These are phyloP conservation scores for Cadophora sp. DNA, from an alignment of 2,329 filamentous ascomycete species.

Conservation along the genomic window DNA sequence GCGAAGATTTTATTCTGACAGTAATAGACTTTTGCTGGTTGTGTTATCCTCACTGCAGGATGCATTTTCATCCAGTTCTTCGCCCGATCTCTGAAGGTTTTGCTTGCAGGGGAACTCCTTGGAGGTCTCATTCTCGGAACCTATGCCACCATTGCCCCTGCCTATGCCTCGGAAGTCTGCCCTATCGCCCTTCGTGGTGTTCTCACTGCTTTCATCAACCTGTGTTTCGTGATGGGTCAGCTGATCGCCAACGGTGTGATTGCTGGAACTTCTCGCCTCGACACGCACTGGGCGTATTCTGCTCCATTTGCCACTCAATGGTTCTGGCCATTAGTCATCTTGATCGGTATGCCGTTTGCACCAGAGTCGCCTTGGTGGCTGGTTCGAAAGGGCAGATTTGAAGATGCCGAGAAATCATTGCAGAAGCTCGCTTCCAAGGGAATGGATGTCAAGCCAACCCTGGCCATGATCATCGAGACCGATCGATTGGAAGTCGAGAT, in stretches of 20 bases:
- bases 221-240: constrained; percentile 60
- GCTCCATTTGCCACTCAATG: constrained; percentile 59
- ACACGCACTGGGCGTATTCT: constrained; percentile 62
- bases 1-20: background rate
- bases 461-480: constrained; percentile 30
- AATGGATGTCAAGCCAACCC: constrained; percentile 19
- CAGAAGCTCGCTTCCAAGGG: constrained; percentile 40
- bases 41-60: constrained; percentile 28
- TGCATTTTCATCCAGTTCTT: constrained; percentile 38
- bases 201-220: constrained; percentile 56
- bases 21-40: constrained; percentile 30
- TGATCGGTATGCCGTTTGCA: constrained; percentile 54
- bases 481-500: constrained; percentile 56
- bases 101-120: constrained; percentile 39
- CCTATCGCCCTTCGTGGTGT: constrained; percentile 54
- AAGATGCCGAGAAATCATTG: constrained; percentile 55
- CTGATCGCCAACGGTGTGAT: constrained; percentile 64
- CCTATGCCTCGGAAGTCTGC: constrained; percentile 55
- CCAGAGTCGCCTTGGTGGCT: constrained; percentile 58
- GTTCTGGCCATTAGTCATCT: constrained; percentile 55
- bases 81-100: constrained; percentile 26
- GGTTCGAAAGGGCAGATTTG: constrained; percentile 51
- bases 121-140: constrained; percentile 57
- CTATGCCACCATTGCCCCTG: constrained; percentile 51
- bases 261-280: constrained; percentile 58